A percentile compares a stretch with the other conserved stretches of the same genome.
Evolutionary conservation across 345 rosid genomes (phyloP).

Genomic region (Lepidium sativum): DNA sequence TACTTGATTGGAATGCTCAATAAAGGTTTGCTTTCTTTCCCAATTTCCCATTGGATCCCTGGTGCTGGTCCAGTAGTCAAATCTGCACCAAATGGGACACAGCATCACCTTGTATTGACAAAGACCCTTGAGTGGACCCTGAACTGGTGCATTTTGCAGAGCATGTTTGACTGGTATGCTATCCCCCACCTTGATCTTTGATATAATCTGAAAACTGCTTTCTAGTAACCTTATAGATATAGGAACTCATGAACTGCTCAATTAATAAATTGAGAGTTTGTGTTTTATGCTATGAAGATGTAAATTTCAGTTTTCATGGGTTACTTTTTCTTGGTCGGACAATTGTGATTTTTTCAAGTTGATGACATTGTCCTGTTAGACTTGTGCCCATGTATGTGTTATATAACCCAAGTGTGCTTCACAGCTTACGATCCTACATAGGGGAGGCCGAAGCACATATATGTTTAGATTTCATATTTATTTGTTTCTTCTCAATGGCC

Average conservation of each 20-base stretch:
- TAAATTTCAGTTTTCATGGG: background rate
- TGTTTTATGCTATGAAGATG: background rate
- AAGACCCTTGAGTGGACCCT: conserved; percentile 98
- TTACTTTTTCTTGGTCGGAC: background rate
- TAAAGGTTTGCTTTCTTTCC: conserved; percentile 92
- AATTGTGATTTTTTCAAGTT: background rate
- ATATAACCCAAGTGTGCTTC: background rate
- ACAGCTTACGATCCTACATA: background rate
- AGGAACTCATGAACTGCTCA: background rate
- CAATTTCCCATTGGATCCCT: conserved; percentile 77
- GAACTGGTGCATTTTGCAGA: conserved; percentile 97
- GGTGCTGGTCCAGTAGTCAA: conserved; percentile 87
- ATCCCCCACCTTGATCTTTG: background rate
- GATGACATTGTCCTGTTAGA: background rate
- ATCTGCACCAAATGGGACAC: conserved; percentile 41
- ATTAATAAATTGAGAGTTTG: background rate
- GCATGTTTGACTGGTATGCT: conserved; percentile 95
- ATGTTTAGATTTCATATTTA: background rate
- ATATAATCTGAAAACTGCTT: background rate
- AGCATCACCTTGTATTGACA: conserved; percentile 56
- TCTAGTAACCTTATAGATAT: too few relatives aligned
- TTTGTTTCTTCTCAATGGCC: background rate
- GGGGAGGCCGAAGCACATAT: background rate
- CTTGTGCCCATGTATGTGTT: background rate
- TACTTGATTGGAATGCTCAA: conserved; percentile 98